A percentile compares a stretch with the other conserved stretches of the same genome.
Evolutionary conservation across 2,329 filamentous ascomycete species (phyloP).

Genomic region (Monilinia fructicola): DNA sequence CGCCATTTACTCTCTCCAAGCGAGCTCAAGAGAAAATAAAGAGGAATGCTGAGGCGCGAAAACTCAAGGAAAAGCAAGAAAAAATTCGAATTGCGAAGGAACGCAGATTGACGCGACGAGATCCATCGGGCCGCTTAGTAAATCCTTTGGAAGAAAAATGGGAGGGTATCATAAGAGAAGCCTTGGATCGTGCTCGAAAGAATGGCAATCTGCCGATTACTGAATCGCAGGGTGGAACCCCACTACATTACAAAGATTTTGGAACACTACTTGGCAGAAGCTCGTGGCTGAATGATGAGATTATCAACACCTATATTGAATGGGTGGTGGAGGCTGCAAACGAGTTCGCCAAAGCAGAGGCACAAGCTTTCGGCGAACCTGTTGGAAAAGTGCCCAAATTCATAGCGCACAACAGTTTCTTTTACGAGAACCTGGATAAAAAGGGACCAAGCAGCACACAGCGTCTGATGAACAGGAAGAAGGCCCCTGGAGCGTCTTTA

Average conservation of each 20-base stretch:
- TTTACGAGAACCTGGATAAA: slow-evolving; percentile 56
- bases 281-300: slow-evolving; percentile 75
- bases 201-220: slow-evolving; percentile 43
- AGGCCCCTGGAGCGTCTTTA: slow-evolving; percentile 60
- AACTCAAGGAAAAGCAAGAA: slow-evolving; percentile 28
- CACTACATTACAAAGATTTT: slow-evolving; percentile 60
- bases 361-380: slow-evolving; percentile 35
- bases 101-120: slow-evolving; percentile 32
- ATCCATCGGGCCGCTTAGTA: slow-evolving; percentile 33
- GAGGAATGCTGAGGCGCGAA: slow-evolving; percentile 12
- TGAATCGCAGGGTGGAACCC: slow-evolving; percentile 50
- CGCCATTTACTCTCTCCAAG: slow-evolving; percentile 12
- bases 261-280: slow-evolving; percentile 56
- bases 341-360: slow-evolving; percentile 50
- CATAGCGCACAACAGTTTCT: slow-evolving; percentile 64
- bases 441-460: slow-evolving; percentile 50
- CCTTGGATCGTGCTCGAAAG: slow-evolving; percentile 35
- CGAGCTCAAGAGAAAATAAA: slow-evolving; percentile 14
- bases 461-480: slow-evolving; percentile 57
- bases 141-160: slow-evolving; percentile 43
- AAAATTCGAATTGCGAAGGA: slow-evolving; percentile 32
- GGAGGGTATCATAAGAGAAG: slow-evolving; percentile 41
- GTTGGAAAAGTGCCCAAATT: slow-evolving; percentile 56
- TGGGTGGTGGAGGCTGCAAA: slow-evolving; percentile 62
- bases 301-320: slow-evolving; percentile 66